These are phyloP conservation scores for Perkinsus olseni DNA, from an alignment of 169 alveolate genomes.

Conservation along the genomic window DNA sequence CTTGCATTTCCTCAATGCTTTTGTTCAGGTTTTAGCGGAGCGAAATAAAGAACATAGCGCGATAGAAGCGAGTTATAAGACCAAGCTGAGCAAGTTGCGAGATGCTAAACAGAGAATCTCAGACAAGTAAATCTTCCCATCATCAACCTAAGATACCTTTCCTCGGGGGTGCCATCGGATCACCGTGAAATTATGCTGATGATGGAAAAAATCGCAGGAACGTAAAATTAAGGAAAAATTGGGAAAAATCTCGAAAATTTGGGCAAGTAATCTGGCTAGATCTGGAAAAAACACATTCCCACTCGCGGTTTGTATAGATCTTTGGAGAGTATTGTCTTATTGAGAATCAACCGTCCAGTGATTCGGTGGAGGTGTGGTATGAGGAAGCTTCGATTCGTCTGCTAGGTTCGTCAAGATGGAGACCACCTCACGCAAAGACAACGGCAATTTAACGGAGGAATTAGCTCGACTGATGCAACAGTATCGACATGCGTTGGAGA, in stretches of 20 bases:
- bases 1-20: not conserved
- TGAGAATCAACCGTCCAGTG: too few species aligned
- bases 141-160: not conserved
- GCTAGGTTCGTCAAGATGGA: not conserved
- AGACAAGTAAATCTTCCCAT: not conserved
- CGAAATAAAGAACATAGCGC: constrained; percentile 34
- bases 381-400: not conserved
- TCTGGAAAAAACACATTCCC: not conserved
- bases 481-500: constrained; percentile 6
- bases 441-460: constrained; percentile 16
- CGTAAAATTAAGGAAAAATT: constrained; percentile 8
- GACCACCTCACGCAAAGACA: not conserved
- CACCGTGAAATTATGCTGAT: too few species aligned
- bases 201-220: constrained; percentile 1
- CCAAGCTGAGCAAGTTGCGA: constrained; percentile 21
- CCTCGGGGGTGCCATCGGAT: too few species aligned
- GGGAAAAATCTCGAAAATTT: not conserved
- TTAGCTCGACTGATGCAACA: constrained; percentile 14
- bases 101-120: constrained; percentile 12
- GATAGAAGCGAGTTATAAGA: constrained; percentile 23
- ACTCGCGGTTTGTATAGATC: not conserved
- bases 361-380: not conserved
- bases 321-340: too few species aligned
- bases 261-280: not conserved
- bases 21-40: constrained; percentile 26